These are phyloP conservation scores for Ceratorhiza oryzae-sativae DNA, from an alignment of 1,284 basidiomycete genomes.

Conservation along the genomic window DNA sequence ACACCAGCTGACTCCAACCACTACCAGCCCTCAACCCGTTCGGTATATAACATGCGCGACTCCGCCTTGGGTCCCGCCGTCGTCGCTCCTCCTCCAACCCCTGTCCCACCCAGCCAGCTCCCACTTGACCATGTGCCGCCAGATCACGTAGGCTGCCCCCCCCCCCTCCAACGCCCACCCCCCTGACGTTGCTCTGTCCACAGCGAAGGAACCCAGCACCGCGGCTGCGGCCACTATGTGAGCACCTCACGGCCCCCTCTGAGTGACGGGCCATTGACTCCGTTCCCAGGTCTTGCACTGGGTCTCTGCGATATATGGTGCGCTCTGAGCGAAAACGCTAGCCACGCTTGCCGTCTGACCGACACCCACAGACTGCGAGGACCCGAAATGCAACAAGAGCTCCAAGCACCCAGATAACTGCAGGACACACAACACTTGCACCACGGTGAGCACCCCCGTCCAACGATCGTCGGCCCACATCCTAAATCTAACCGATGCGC, in stretches of 20 bases:
- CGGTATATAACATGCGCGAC: conserved; percentile 19
- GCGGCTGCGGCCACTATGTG: conserved; percentile 70
- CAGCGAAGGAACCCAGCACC: conserved; percentile 75
- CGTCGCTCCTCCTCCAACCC: conserved; percentile 1
- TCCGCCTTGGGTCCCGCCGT: conserved; percentile 11
- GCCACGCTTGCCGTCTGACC: not conserved
- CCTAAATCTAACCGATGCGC: conserved; percentile 1
- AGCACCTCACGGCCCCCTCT: conserved; percentile 45
- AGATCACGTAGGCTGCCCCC: conserved; percentile 43
- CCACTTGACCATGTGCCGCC: conserved; percentile 42
- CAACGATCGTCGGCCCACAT: not conserved
- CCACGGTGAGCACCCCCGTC: conserved; percentile 15
- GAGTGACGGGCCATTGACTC: conserved; percentile 15
- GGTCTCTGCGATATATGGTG: conserved; percentile 38
- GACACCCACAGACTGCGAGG: conserved; percentile 40
- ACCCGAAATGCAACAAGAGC: conserved; percentile 40
- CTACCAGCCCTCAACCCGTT: conserved; percentile 9
- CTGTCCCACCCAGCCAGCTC: not conserved
- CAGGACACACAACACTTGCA: conserved; percentile 32
- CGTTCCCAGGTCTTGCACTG: conserved; percentile 24
- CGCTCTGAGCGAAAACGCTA: not conserved
- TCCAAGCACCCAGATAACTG: conserved; percentile 39
- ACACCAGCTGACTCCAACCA: not conserved
- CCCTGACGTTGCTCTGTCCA: conserved; percentile 5
- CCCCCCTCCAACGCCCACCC: not conserved